Conservation (phyloP, 495 filamentous ascomycete species). For the Penicillium maclennaniae region DNA sequence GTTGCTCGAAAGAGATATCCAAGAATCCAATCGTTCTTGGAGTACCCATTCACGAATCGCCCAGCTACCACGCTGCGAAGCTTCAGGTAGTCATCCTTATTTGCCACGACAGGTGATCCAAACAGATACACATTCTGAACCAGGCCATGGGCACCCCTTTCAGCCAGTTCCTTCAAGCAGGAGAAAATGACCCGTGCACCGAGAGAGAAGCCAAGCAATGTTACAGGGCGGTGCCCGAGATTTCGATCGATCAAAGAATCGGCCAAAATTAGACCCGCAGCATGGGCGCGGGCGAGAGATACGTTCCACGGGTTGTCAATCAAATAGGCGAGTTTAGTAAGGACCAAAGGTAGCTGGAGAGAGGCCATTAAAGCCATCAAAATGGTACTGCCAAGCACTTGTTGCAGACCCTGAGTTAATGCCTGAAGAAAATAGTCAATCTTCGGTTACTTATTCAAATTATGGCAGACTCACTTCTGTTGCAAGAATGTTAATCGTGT, state of each 20-base stretch:
- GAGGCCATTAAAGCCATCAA: conserved; percentile 87
- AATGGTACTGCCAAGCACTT: conserved; percentile 88
- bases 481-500: conserved; percentile 96
- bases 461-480: conserved; percentile 69
- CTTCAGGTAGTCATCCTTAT: conserved; percentile 83
- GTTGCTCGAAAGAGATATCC: conserved; percentile 97
- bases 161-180: conserved; percentile 82
- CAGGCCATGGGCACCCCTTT: conserved; percentile 81
- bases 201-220: conserved; percentile 94
- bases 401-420: conserved; percentile 91
- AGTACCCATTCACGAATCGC: conserved; percentile 91
- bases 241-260: conserved; percentile 92
- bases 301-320: conserved; percentile 99
- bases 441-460: not conserved
- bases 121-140: conserved; percentile 96
- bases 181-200: conserved; percentile 91
- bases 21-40: conserved; percentile 94
- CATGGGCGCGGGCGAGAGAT: conserved; percentile 81
- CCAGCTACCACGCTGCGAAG: conserved; percentile 80
- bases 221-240: conserved; percentile 85
- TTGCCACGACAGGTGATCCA: conserved; percentile 86
- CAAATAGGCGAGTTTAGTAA: conserved; percentile 92
- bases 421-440: conserved; percentile 51
- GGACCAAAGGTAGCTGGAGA: conserved; percentile 84
- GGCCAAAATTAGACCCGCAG: conserved; percentile 88